Evolutionary conservation across 2,329 filamentous ascomycete species (phyloP).

Genomic region (Paecilomyces niveus): DNA sequence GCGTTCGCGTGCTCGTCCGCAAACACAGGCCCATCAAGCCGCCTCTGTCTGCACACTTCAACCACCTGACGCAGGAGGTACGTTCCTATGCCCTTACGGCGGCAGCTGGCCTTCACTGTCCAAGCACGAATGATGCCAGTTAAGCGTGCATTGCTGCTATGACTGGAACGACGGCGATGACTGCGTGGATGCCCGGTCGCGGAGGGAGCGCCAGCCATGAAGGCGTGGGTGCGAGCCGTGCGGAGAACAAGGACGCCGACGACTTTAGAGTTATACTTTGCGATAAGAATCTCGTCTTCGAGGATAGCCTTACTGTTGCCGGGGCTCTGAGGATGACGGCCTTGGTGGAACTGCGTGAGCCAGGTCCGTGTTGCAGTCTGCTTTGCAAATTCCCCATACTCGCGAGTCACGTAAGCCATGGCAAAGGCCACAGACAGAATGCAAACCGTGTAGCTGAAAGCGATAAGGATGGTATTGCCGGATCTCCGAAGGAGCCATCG

Average conservation of each 20-base stretch:
- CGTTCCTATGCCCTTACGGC: slow-evolving; percentile 63
- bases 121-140: slow-evolving; percentile 62
- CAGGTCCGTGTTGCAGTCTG: slow-evolving; percentile 51
- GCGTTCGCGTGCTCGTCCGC: slow-evolving; percentile 71
- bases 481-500: slow-evolving; percentile 34
- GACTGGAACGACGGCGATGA: slow-evolving; percentile 11
- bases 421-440: slow-evolving; percentile 57
- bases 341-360: slow-evolving; percentile 34
- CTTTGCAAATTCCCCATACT: slow-evolving; percentile 59
- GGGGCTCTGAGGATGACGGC: not conserved
- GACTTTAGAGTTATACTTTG: slow-evolving; percentile 62
- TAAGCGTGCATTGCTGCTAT: slow-evolving; percentile 6
- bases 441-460: slow-evolving; percentile 54
- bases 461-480: slow-evolving; percentile 48
- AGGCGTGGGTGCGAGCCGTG: slow-evolving; percentile 11
- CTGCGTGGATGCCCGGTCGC: slow-evolving; percentile 9
- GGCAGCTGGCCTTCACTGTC: slow-evolving; percentile 64
- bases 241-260: slow-evolving; percentile 62
- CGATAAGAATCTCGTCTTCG: slow-evolving; percentile 58
- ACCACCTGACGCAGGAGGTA: slow-evolving; percentile 69
- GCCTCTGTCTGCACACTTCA: slow-evolving; percentile 58
- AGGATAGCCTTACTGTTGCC: slow-evolving; percentile 29
- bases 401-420: slow-evolving; percentile 54
- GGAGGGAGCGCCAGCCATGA: slow-evolving; percentile 12
- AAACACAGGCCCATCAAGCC: slow-evolving; percentile 64